phyloP scores from a whole-genome alignment of 495 filamentous ascomycete species.

The Parachaetomium inaequale region DNA sequence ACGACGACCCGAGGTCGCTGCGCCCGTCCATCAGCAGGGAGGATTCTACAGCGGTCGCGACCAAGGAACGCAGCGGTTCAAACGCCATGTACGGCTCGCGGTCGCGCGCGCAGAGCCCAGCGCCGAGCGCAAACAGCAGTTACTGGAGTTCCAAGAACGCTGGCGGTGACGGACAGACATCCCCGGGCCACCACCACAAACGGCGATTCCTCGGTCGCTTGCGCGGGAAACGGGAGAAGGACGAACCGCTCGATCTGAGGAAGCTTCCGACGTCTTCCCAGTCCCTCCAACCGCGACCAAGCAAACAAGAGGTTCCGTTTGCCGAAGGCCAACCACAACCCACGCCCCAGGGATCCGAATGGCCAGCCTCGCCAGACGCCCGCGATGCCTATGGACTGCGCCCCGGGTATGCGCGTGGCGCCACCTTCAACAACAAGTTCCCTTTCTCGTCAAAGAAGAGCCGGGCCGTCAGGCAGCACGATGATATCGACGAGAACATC shows the following conservation, averaged over 20 bases:
- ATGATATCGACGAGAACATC: constrained; percentile 48
- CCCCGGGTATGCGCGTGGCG: constrained; percentile 46
- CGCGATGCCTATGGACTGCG: constrained; percentile 36
- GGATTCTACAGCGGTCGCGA: constrained; percentile 53
- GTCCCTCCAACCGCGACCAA: constrained; percentile 48
- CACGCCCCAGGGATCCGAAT: constrained; percentile 47
- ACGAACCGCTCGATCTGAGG: constrained; percentile 49
- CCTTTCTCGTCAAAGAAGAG: constrained; percentile 47
- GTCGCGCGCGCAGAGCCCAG: constrained; percentile 69
- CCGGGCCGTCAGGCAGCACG: constrained; percentile 36
- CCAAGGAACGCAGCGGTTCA: constrained; percentile 46
- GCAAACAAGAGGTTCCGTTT: constrained; percentile 51
- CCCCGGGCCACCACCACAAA: constrained; percentile 57
- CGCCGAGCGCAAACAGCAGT: constrained; percentile 63
- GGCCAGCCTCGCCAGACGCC: constrained; percentile 34
- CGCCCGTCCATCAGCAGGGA: constrained; percentile 67
- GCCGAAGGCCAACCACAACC: constrained; percentile 36
- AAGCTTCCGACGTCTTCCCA: constrained; percentile 54
- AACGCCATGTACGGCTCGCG: constrained; percentile 37
- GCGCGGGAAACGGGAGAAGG: constrained; percentile 54
- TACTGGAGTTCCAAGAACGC: constrained; percentile 43
- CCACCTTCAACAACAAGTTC: constrained; percentile 57
- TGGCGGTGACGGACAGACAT: constrained; percentile 54
- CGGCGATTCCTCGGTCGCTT: constrained; percentile 65
- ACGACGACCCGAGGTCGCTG: constrained; percentile 63